These are phyloP conservation scores for Geotrichum cucujoidarum DNA, from an alignment of 1,139 yeast species.

Conservation along the genomic window DNA sequence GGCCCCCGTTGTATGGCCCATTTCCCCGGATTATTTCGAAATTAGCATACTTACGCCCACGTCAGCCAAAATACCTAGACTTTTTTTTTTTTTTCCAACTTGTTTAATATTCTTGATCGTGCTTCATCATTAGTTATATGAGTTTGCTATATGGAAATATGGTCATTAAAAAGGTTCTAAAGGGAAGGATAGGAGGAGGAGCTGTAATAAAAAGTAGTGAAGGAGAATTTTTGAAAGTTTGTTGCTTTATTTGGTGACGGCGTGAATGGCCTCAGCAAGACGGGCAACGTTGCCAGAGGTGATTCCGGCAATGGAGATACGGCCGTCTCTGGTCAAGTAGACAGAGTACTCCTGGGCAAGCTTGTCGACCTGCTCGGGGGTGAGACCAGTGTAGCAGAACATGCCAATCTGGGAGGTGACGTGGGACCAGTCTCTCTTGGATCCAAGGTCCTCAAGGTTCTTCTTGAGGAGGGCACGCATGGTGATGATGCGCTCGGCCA, in stretches of 20 bases:
- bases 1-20: too few relatives aligned
- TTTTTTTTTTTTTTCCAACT: too few relatives aligned
- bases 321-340: constrained; percentile 64
- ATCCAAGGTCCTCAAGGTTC: constrained; percentile 56
- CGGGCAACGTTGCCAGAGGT: constrained; percentile 72
- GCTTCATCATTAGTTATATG: neutral
- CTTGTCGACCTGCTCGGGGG: constrained; percentile 71
- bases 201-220: too few relatives aligned
- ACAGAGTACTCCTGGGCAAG: constrained; percentile 76
- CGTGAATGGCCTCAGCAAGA: constrained; percentile 76
- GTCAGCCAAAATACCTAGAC: too few relatives aligned
- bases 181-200: too few relatives aligned
- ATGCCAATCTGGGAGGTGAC: constrained; percentile 89
- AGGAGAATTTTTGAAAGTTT: neutral
- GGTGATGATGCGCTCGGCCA: constrained; percentile 76
- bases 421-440: constrained; percentile 93
- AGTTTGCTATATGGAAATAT: too few relatives aligned
- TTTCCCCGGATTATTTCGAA: too few relatives aligned
- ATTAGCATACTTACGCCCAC: too few relatives aligned
- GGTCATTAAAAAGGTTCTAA: neutral
- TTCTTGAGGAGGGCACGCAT: constrained; percentile 70
- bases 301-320: constrained; percentile 92
- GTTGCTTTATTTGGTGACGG: constrained; percentile 20
- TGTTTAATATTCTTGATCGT: neutral
- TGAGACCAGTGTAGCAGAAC: constrained; percentile 92